Conservation (phyloP, 208 protist genomes). For the Angomonas desouzai region DNA sequence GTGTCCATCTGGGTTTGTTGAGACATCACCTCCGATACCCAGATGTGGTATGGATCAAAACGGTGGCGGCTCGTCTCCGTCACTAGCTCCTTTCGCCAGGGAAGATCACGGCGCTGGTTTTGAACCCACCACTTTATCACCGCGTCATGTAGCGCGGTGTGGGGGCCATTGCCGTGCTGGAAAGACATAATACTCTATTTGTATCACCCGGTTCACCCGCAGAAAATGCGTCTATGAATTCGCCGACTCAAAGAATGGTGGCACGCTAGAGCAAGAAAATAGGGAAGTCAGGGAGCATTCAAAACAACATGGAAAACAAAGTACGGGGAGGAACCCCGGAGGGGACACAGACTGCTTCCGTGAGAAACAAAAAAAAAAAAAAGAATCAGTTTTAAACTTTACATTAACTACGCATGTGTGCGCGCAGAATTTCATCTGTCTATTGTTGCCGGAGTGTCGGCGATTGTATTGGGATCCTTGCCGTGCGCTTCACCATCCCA, state of each 20-base stretch:
- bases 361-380: constrained; percentile 12
- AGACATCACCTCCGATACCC: constrained; percentile 95
- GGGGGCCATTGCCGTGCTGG: neutral
- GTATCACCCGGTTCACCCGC: no score
- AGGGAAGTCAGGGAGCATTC: neutral
- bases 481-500: no score
- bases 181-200: neutral
- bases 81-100: constrained; percentile 36
- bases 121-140: constrained; percentile 47
- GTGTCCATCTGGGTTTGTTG: constrained; percentile 94
- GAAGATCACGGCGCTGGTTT: constrained; percentile 41
- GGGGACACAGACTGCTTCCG: no score
- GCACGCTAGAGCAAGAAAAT: no score
- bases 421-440: neutral
- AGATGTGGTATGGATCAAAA: constrained; percentile 84
- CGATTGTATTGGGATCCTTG: no score
- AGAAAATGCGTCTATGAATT: no score
- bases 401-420: neutral
- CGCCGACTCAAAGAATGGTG: no score
- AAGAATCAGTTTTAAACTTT: neutral
- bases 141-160: constrained; percentile 18
- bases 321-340: no score
- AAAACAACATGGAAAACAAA: constrained; percentile 8
- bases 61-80: neutral
- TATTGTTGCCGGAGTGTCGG: neutral